Base-by-base conservation (phyloP, 2,329 filamentous ascomycete genomes). In the Aspergillus thermomutatus region DNA sequence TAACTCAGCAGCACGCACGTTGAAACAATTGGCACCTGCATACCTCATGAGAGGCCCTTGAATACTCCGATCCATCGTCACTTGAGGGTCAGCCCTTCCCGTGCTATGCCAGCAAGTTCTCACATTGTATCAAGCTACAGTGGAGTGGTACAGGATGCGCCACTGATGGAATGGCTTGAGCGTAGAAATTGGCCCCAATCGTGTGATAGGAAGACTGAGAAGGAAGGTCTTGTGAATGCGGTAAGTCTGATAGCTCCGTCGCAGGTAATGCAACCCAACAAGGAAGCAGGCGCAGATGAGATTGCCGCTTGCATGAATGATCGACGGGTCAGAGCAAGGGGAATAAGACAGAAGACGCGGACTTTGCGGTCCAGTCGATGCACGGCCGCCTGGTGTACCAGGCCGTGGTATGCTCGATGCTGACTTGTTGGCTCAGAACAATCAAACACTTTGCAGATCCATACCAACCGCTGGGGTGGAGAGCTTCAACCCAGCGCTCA, bases 281-380 rank as follows among this genome's bases (percentile, higher is more conserved):
- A 25, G 17, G 10, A 46, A 23, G 19, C n/a, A 21, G 21, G 6
- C 23, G 17, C 26, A 50, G 40, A 3, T 23, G 28, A 46, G 37
- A 14, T 43, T 41, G 49, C 51, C 46, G 56, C 28, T 49, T 53
- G 54, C 60, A 59, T 60, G 11, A 50, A 49, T 40, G 49, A 59
- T 59, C 54, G 37, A 53, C 57, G 14, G 48, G 48, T 17, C 37
- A 53, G 55, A 52, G 28, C 47, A 53, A 49, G 54, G 54, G 59
- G 62, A 63, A 60, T 64, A 60, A 58, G 50, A 61, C 50, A 54
- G 34, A 34, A 25, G 40, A 4, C 31, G 31, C 31, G 31, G 31
- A 17, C 31, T 37, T 17, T 37, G 31, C 31, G 31, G 31, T 37
- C 31, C 49, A 11, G 26, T 50, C 50, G 49, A 40, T 48, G 50